Base-by-base conservation (phyloP, 2,329 filamentous ascomycete species). In the Ilyonectria sp. region DNA sequence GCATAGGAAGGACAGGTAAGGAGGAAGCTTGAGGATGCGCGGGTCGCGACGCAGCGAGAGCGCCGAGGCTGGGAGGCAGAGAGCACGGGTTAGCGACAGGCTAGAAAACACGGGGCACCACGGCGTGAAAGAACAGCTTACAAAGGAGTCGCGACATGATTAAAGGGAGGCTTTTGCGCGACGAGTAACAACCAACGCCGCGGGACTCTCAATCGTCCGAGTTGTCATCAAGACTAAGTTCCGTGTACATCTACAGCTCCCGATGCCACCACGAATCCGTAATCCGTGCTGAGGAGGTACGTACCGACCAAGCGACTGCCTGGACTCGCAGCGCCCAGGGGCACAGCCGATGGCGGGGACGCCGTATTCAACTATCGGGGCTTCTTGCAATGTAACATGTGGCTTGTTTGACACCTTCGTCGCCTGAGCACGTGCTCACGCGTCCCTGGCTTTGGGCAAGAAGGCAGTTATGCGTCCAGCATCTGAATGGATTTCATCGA, bases 1-100 rank as follows among this genome's bases (percentile, higher is more conserved):
- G 82, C 93, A 97, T 46, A 97, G 84, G 58, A 94, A 87, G 37
- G 95, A 98, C 37, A 98, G 84, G 83, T 97, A 95, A 15, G 94
- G 94, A 46, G 95, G 95, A 19, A 97, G 83, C 82, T 93, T 93
- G 71, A 96, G 89, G 65, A 97, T 85, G 72, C 93, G 90, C 75
- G 93, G 92, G 80, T 97, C 93, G 81, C 90, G 91, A 78, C 94
- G 92, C 77, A 97, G 85, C 74, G 89, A 88, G 75, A 93, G 82
- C 70, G 91, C 85, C 75, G 91, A 85, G 71, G 88, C 88, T 90
- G 67, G 26, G 26, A 35, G 13, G 21, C 13, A 23, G 54, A 9
- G 21, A 64, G 37, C 49, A 23, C 15, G 31, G 31, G 54, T 49
- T 26, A 56, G 43, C 21, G 19, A 21, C 35, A 11, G 29, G 19